phyloP scores from a whole-genome alignment of 139 green algal species.

The Chlorella sorokiniana region DNA sequence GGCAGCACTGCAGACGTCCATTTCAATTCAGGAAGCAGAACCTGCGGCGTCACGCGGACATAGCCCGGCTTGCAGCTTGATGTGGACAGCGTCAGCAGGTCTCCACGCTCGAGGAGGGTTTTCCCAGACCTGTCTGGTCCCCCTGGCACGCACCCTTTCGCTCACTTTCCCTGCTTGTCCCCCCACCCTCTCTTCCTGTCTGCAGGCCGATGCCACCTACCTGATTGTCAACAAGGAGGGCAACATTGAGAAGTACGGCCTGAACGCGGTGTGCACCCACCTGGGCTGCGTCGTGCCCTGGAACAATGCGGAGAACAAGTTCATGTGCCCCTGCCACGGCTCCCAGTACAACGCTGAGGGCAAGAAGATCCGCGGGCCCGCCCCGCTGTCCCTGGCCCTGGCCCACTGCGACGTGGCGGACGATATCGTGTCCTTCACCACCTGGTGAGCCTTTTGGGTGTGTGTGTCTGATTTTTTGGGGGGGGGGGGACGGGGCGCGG shows the following conservation, averaged over 20 bases:
- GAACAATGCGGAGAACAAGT: constrained; percentile 97
- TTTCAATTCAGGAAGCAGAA: no score
- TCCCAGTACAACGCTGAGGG: constrained; percentile 92
- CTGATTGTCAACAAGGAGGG: constrained; percentile 86
- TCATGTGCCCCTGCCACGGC: constrained; percentile 77
- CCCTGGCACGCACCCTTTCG: neutral
- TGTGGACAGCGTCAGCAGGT: no score
- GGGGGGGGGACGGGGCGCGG: no score
- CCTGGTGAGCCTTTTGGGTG: constrained; percentile 76
- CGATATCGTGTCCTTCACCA: constrained; percentile 85
- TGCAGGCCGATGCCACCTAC: constrained; percentile 96
- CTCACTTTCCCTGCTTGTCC: neutral
- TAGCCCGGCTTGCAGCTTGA: no score
- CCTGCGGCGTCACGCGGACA: no score
- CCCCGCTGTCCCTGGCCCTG: constrained; percentile 87
- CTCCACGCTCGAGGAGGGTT: no score
- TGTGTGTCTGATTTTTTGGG: no score
- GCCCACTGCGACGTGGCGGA: constrained; percentile 84
- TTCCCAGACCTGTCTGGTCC: no score
- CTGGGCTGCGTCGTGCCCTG: constrained; percentile 99
- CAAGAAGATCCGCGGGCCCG: constrained; percentile 28
- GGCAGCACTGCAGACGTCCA: no score
- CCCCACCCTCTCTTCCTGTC: no score
- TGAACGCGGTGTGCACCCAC: constrained; percentile 99
- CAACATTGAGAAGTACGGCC: constrained; percentile 88